phyloP scores from a whole-genome alignment of 306 rosid genomes.

The Begonia loranthoides region DNA sequence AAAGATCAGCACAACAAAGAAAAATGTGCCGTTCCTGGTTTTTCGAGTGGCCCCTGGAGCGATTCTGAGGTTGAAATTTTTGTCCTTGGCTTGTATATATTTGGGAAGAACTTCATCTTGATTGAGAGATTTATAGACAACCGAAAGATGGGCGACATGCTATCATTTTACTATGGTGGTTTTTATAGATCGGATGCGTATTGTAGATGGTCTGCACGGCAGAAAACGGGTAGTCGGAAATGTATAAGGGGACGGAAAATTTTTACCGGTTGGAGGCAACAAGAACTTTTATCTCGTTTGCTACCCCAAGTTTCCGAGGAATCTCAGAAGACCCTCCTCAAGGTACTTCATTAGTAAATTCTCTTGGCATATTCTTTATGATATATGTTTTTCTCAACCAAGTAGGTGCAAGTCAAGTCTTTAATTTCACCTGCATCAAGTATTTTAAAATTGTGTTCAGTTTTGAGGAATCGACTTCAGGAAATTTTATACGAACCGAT shows the following conservation, averaged over 20 bases:
- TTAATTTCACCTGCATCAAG: too few relatives aligned
- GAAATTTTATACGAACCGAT: too few relatives aligned
- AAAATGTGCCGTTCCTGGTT: slow-evolving; percentile 24
- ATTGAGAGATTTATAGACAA: slow-evolving; percentile 41
- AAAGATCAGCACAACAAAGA: slow-evolving; percentile 12
- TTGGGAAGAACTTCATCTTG: slow-evolving; percentile 53
- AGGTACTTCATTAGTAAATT: slow-evolving; percentile 29
- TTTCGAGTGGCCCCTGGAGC: slow-evolving; percentile 36
- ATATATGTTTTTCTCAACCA: too few relatives aligned
- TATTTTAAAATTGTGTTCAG: too few relatives aligned
- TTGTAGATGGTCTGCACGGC: slow-evolving; percentile 51
- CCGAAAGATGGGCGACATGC: slow-evolving; percentile 47
- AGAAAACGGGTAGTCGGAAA: slow-evolving; percentile 43
- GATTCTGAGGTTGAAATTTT: slow-evolving; percentile 45
- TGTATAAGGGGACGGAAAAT: slow-evolving; percentile 38
- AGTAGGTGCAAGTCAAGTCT: too few relatives aligned
- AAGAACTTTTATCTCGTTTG: slow-evolving; percentile 53
- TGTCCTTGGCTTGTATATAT: slow-evolving; percentile 61
- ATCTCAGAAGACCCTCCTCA: slow-evolving; percentile 26
- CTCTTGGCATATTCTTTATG: not conserved
- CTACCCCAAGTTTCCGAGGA: slow-evolving; percentile 38
- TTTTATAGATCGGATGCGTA: slow-evolving; percentile 51
- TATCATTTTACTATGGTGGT: slow-evolving; percentile 61
- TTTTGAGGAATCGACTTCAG: too few relatives aligned
- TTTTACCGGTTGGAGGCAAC: slow-evolving; percentile 54